phyloP scores from a whole-genome alignment of 805 yeast genomes.

The Lipomyces yamadae region DNA sequence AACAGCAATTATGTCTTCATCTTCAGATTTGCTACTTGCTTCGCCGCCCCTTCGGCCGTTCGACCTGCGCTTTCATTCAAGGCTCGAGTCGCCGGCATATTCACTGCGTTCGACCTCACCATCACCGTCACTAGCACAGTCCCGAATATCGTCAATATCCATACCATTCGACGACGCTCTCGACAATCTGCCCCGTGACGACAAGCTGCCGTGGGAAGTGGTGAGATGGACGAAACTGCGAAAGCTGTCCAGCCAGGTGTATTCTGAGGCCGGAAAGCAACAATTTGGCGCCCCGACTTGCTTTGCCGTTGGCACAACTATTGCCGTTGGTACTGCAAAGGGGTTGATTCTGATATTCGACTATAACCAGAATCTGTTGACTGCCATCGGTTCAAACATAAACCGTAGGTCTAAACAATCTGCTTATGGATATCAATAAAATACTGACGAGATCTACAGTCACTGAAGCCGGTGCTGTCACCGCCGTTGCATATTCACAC shows the following conservation, averaged over 20 bases:
- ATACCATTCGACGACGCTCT: conserved; percentile 32
- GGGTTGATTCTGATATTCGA: conserved; percentile 72
- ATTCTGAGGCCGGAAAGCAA: conserved; percentile 44
- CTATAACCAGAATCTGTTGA: conserved; percentile 63
- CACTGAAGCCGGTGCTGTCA: conserved; percentile 54
- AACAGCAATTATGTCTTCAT: conserved; percentile 17
- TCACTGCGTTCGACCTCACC: conserved; percentile 33
- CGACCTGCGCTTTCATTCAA: conserved; percentile 36
- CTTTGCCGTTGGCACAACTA: conserved; percentile 52
- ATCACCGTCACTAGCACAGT: conserved; percentile 29
- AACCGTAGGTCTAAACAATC: conserved; percentile 21
- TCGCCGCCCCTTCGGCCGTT: conserved; percentile 35
- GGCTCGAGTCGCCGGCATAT: conserved; percentile 34
- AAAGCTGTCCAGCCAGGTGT: conserved; percentile 47
- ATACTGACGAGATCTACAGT: conserved; percentile 34
- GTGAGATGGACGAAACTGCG: conserved; percentile 52
- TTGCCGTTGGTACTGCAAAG: conserved; percentile 71
- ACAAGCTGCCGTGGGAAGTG: conserved; percentile 38
- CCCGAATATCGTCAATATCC: conserved; percentile 31
- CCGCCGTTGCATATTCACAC: conserved; percentile 61
- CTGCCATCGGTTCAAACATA: conserved; percentile 48
- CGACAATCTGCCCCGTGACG: conserved; percentile 29
- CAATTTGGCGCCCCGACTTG: conserved; percentile 59
- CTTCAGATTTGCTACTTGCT: conserved; percentile 27
- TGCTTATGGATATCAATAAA: neutral